Percentiles rank a stretch among this genome's conserved stretches.
Conservation (phyloP, 306 rosid species). For the Prunus mira region DNA sequence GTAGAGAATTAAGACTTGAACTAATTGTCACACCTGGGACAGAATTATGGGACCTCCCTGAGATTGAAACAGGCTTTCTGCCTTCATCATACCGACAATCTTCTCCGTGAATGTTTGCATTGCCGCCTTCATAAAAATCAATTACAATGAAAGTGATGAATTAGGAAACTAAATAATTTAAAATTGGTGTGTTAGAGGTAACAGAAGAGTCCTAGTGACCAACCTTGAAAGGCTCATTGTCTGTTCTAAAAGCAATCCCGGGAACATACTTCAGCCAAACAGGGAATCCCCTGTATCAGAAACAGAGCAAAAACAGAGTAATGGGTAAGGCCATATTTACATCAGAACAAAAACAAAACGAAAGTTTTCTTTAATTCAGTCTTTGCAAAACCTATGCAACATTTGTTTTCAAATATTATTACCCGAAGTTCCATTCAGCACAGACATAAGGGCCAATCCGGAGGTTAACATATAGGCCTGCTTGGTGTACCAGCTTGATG, state of each 20-base stretch:
- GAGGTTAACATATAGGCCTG: conserved; percentile 86
- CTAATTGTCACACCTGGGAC: conserved; percentile 55
- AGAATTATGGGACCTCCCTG: conserved; percentile 96
- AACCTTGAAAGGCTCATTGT: conserved; percentile 92
- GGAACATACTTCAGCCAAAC: conserved; percentile 97
- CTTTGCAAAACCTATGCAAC: too few relatives aligned
- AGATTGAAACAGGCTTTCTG: conserved; percentile 68
- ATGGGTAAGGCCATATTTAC: conserved; percentile 1
- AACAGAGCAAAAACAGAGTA: conserved; percentile 40
- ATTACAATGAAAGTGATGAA: conserved; percentile 8
- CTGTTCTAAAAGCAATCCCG: conserved; percentile 81
- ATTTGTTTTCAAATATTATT: conserved; percentile 11
- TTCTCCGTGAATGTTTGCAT: conserved; percentile 80
- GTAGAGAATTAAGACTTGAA: background rate
- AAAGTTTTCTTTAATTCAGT: background rate
- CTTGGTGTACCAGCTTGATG: conserved; percentile 81
- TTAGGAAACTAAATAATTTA: background rate
- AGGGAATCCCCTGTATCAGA: conserved; percentile 79
- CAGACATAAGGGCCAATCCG: conserved; percentile 90
- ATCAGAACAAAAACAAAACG: background rate
- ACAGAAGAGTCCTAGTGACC: background rate
- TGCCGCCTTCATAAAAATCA: conserved; percentile 53
- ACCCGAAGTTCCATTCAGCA: conserved; percentile 99
- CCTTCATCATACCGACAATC: conserved; percentile 83
- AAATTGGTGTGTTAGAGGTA: background rate